A percentile compares a stretch with the other conserved stretches of the same genome.
These are phyloP conservation scores for Aspergillus piperis DNA, from an alignment of 2,329 filamentous ascomycete genomes.

Conservation along the genomic window DNA sequence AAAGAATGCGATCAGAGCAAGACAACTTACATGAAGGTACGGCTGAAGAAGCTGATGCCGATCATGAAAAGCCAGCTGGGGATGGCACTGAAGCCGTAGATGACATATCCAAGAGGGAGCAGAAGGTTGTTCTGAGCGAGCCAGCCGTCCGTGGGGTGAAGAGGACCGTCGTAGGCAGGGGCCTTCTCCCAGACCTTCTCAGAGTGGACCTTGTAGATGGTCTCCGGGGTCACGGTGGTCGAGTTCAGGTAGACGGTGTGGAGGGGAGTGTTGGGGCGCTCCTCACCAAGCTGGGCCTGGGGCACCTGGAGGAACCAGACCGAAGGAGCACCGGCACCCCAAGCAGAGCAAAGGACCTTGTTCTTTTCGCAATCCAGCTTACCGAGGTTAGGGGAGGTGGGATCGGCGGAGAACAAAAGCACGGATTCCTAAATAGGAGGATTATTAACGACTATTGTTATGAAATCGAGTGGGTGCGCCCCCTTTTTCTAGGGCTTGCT, in stretches of 20 bases:
- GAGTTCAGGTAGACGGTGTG: constrained; percentile 59
- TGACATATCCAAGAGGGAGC: constrained; percentile 57
- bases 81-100: constrained; percentile 59
- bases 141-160: constrained; percentile 63
- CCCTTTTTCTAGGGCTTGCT: constrained; percentile 22
- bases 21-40: constrained; percentile 60
- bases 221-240: constrained; percentile 57
- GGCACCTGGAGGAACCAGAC: constrained; percentile 62
- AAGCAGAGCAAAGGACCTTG: constrained; percentile 61
- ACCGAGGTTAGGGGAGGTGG: constrained; percentile 59
- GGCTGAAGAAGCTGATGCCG: constrained; percentile 60
- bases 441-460: constrained; percentile 15
- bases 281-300: constrained; percentile 53
- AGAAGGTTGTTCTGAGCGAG: constrained; percentile 56
- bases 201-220: constrained; percentile 59
- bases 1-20: neutral
- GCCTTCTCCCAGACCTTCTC: constrained; percentile 58
- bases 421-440: constrained; percentile 50
- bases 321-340: constrained; percentile 58
- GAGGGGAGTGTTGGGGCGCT: constrained; percentile 54
- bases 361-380: constrained; percentile 62
- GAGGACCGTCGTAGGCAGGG: constrained; percentile 57
- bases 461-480: neutral
- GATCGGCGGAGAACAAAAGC: constrained; percentile 54
- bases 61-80: constrained; percentile 68